Percentiles rank a stretch among this genome's conserved stretches.
Conservation (phyloP, 139 green algal species). For the Chlamydomonas asymmetrica region DNA sequence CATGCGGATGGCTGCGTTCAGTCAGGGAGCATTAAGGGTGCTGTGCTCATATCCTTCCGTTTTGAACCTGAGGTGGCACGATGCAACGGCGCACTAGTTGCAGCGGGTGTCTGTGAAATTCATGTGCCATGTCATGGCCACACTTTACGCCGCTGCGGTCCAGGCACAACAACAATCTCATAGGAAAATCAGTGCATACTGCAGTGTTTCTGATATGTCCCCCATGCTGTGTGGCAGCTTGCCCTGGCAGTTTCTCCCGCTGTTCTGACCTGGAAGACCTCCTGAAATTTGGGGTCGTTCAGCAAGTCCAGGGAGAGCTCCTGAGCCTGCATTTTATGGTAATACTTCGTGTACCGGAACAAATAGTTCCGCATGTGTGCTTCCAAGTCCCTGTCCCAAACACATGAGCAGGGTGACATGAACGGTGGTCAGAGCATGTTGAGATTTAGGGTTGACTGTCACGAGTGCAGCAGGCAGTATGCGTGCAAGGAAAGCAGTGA, state of each 20-base stretch:
- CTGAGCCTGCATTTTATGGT: constrained; percentile 49
- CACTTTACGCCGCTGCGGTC: too few species aligned
- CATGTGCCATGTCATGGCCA: too few species aligned
- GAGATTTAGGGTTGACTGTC: neutral
- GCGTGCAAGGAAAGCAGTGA: too few species aligned
- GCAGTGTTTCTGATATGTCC: neutral
- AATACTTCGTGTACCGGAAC: constrained; percentile 59
- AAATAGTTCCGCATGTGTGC: constrained; percentile 8
- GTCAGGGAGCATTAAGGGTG: too few species aligned
- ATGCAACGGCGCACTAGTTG: too few species aligned
- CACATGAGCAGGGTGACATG: neutral
- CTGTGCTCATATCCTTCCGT: too few species aligned
- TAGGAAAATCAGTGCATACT: too few species aligned
- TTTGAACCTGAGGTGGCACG: too few species aligned
- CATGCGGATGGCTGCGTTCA: too few species aligned
- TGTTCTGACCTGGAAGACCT: constrained; percentile 30
- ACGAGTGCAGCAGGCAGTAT: neutral
- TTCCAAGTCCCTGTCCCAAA: neutral
- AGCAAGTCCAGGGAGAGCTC: constrained; percentile 57
- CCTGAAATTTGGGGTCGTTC: constrained; percentile 35
- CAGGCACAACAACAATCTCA: too few species aligned
- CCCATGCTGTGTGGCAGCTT: neutral
- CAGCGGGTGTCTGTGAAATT: too few species aligned
- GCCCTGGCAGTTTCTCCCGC: neutral
- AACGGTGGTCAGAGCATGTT: neutral